phyloP scores from a whole-genome alignment of 495 filamentous ascomycete species.

The Rhizodiscina lignyota region DNA sequence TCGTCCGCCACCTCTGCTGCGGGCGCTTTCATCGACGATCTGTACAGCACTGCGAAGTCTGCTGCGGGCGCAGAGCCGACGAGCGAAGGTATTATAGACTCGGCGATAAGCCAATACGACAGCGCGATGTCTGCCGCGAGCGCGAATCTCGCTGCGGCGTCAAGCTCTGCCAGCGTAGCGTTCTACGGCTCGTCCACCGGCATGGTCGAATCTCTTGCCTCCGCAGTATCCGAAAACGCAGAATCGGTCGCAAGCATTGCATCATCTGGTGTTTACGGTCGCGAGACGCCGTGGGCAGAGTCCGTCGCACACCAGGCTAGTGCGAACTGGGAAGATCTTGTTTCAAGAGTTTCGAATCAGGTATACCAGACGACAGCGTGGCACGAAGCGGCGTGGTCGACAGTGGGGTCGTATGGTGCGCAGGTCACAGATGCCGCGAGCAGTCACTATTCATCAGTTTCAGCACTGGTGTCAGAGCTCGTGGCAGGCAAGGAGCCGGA shows the following conservation, averaged over 20 bases:
- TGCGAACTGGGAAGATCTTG: slow-evolving; percentile 47
- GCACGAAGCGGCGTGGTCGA: slow-evolving; percentile 29
- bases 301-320: slow-evolving; percentile 33
- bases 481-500: slow-evolving; percentile 61
- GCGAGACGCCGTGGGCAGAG: slow-evolving; percentile 27
- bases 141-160: slow-evolving; percentile 28
- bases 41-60: no score
- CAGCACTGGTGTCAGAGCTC: slow-evolving; percentile 59
- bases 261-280: slow-evolving; percentile 25
- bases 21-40: no score
- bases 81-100: slow-evolving; percentile 24
- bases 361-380: slow-evolving; percentile 60
- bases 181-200: slow-evolving; percentile 10
- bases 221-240: slow-evolving; percentile 6
- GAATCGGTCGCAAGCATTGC: no score
- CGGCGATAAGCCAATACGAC: slow-evolving; percentile 31
- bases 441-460: slow-evolving; percentile 50
- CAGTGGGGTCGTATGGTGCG: slow-evolving; percentile 23
- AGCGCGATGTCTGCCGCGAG: slow-evolving; percentile 30
- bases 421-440: slow-evolving; percentile 34
- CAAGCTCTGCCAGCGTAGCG: slow-evolving; percentile 15
- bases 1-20: slow-evolving; percentile 28
- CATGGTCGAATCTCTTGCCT: slow-evolving; percentile 17
- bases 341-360: slow-evolving; percentile 50
- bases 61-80: slow-evolving; percentile 19